Evolutionary conservation across 2,329 filamentous ascomycete species (phyloP).

Genomic region (Didymellaceae sp.): DNA sequence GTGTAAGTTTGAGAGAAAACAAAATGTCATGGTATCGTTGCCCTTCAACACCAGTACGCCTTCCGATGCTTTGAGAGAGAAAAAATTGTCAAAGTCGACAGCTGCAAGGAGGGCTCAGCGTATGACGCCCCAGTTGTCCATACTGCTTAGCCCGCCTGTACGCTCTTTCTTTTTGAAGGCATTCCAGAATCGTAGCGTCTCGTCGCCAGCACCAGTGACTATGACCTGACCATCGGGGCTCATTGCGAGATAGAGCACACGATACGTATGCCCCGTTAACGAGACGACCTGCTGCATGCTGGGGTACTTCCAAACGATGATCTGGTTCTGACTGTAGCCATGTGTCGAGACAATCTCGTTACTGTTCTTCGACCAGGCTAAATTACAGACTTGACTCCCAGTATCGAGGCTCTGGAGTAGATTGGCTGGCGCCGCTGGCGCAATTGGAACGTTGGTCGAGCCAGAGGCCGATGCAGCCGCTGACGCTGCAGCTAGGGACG

Average conservation of each 20-base stretch:
- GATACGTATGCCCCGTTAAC: slow-evolving; percentile 93
- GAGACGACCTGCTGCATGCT: slow-evolving; percentile 97
- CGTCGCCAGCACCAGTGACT: slow-evolving; percentile 94
- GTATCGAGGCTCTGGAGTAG: slow-evolving; percentile 85
- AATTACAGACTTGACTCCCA: slow-evolving; percentile 97
- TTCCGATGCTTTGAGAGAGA: slow-evolving; percentile 12
- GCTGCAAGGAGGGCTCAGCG: slow-evolving; percentile 53
- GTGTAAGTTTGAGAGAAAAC: slow-evolving; percentile 13
- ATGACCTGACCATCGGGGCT: slow-evolving; percentile 93
- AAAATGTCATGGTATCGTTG: slow-evolving; percentile 18
- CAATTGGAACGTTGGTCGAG: slow-evolving; percentile 38
- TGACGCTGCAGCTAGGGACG: slow-evolving; percentile 50
- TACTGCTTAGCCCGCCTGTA: slow-evolving; percentile 60
- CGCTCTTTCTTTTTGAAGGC: slow-evolving; percentile 86
- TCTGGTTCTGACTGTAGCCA: slow-evolving; percentile 97
- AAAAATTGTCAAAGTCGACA: background rate
- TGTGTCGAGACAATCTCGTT: slow-evolving; percentile 98
- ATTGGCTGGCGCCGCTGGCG: slow-evolving; percentile 50
- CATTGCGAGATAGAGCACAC: slow-evolving; percentile 96
- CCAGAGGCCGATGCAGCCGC: slow-evolving; percentile 43
- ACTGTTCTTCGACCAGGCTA: slow-evolving; percentile 96
- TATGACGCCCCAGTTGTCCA: slow-evolving; percentile 85
- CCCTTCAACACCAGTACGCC: slow-evolving; percentile 14
- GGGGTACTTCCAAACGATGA: slow-evolving; percentile 99
- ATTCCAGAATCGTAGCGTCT: slow-evolving; percentile 96